A percentile compares a stretch with the other conserved stretches of the same genome.
Conservation (phyloP, 2,329 filamentous ascomycete species). For the Epichloe glyceriae region DNA sequence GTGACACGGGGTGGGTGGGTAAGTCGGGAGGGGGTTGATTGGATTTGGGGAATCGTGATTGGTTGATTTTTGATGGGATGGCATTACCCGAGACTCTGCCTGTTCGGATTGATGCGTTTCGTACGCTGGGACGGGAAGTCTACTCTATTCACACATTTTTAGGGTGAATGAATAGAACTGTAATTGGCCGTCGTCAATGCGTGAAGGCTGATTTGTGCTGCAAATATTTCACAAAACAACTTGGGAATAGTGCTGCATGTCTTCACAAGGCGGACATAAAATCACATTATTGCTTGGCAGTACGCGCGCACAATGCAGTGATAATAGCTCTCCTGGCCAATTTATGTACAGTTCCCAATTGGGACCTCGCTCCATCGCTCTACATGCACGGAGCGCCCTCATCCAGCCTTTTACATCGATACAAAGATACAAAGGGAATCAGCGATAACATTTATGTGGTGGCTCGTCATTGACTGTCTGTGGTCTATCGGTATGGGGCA, state of each 20-base stretch:
- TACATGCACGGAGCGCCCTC: not conserved
- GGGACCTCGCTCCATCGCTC: not conserved
- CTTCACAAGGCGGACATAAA: not conserved
- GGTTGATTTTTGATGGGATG: not conserved
- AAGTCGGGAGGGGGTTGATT: not conserved
- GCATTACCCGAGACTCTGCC: not conserved
- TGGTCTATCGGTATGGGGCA: constrained; percentile 68
- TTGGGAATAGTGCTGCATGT: not conserved
- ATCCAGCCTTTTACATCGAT: not conserved
- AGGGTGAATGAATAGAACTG: no score
- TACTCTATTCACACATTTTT: no score
- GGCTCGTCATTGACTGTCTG: not conserved
- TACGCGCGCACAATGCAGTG: not conserved
- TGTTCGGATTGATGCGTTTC: no score
- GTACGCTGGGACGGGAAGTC: no score
- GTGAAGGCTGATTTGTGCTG: no score
- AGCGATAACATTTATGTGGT: not conserved
- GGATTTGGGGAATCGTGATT: constrained; percentile 2
- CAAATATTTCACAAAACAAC: no score
- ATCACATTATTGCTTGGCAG: not conserved
- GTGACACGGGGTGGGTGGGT: constrained; percentile 4
- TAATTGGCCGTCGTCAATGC: no score
- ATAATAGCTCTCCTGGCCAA: not conserved
- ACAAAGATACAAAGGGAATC: constrained; percentile 2
- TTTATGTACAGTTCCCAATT: not conserved